Evolutionary conservation across 179 eudicot species (phyloP).

Genomic region (Gypsophila paniculata): DNA sequence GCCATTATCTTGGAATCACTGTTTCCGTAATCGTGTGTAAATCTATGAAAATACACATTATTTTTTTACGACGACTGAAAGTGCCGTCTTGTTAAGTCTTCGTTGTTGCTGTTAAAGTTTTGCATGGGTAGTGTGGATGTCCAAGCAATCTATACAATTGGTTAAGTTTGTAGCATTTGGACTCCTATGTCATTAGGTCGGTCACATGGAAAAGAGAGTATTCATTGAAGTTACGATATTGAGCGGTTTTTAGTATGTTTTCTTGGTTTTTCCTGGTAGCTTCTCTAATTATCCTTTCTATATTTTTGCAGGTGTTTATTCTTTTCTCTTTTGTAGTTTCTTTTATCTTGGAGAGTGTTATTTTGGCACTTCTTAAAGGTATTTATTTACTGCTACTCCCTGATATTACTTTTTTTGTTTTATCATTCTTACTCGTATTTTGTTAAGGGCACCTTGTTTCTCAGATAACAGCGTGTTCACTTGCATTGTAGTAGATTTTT

Average conservation of each 20-base stretch:
- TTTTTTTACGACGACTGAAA: too few species aligned
- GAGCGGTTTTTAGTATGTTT: too few species aligned
- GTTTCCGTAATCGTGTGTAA: too few species aligned
- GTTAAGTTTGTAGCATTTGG: neutral
- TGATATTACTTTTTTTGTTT: neutral
- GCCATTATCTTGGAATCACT: too few species aligned
- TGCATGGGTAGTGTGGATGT: too few species aligned
- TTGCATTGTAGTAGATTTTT: neutral
- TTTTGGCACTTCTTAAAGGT: slow-evolving; percentile 68
- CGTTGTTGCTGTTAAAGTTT: too few species aligned
- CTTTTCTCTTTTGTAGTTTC: slow-evolving; percentile 63
- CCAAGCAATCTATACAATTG: too few species aligned
- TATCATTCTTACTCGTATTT: neutral
- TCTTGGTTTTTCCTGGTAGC: neutral
- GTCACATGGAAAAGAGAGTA: too few species aligned
- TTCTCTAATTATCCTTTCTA: slow-evolving; percentile 8
- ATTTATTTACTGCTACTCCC: slow-evolving; percentile 9
- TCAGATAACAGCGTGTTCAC: neutral
- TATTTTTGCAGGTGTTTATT: slow-evolving; percentile 72
- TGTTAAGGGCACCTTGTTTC: neutral
- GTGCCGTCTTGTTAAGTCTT: too few species aligned
- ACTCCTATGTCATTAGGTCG: neutral
- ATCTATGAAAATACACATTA: too few species aligned
- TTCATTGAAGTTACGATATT: too few species aligned
- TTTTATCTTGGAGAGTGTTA: slow-evolving; percentile 53